Evolutionary conservation across 2,329 filamentous ascomycete species (phyloP).

Genomic region (Fusarium beomiforme): DNA sequence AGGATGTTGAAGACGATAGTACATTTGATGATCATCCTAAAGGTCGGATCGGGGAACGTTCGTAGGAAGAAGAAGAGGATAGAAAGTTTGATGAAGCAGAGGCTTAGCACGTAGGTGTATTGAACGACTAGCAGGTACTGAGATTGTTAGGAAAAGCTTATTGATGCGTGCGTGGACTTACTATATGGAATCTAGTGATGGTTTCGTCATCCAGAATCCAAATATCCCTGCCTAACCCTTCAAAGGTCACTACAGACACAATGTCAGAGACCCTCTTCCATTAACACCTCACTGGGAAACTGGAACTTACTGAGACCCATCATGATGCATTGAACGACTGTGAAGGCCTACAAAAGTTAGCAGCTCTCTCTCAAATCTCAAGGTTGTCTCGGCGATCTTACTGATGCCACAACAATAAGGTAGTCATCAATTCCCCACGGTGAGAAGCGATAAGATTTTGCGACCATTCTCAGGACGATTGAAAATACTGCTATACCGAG

Average conservation of each 20-base stretch:
- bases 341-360: neutral
- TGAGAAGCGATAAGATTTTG: neutral
- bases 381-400: no score
- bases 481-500: neutral
- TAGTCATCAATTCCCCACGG: conserved; percentile 8
- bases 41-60: neutral
- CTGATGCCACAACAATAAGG: neutral
- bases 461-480: neutral
- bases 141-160: neutral
- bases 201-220: neutral
- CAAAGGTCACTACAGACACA: neutral
- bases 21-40: neutral
- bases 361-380: no score
- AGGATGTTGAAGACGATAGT: neutral
- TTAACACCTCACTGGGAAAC: rapidly evolving
- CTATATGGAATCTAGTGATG: neutral
- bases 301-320: neutral
- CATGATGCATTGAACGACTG: neutral
- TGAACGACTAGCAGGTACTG: neutral
- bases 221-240: neutral
- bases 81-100: conserved; percentile 5
- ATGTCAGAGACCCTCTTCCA: neutral
- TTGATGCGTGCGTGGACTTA: neutral
- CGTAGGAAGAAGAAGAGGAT: conserved; percentile 5
- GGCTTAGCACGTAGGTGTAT: neutral